Percentiles rank a stretch among this genome's conserved stretches.
Conservation (phyloP, 1,284 basidiomycete species). For the Inonotus hispidus region DNA sequence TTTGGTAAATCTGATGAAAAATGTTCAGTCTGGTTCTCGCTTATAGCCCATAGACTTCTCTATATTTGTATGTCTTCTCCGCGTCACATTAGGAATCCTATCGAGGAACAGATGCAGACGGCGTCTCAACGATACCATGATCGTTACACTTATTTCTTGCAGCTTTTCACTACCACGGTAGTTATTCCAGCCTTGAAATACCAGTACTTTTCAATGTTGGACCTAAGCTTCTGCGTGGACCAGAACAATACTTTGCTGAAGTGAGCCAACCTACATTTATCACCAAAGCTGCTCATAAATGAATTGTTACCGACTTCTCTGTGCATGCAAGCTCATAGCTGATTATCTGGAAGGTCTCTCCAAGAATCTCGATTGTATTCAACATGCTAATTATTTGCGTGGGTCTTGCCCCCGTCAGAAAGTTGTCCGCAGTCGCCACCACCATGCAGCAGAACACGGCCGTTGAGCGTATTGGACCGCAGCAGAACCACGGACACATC, state of each 20-base stretch:
- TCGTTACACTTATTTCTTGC: no score
- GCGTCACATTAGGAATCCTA: no score
- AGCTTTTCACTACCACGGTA: neutral
- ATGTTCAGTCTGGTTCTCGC: no score
- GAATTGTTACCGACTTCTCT: conserved; percentile 17
- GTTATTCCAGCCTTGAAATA: neutral
- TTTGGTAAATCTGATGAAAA: no score
- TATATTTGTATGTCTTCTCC: no score
- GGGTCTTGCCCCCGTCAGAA: neutral
- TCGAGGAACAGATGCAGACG: no score
- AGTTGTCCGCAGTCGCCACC: neutral
- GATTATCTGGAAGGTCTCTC: neutral
- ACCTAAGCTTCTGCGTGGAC: neutral
- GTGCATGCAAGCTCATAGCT: neutral
- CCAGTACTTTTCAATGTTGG: neutral
- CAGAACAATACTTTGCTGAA: neutral
- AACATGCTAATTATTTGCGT: neutral
- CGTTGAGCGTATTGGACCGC: neutral
- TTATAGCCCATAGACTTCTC: no score
- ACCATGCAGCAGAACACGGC: neutral
- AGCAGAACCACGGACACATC: neutral
- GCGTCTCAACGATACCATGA: no score
- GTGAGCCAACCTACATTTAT: neutral
- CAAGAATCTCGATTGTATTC: neutral
- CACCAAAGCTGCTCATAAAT: conserved; percentile 17